Base-by-base conservation (phyloP, 306 rosid species). In the Castanospermum australe region DNA sequence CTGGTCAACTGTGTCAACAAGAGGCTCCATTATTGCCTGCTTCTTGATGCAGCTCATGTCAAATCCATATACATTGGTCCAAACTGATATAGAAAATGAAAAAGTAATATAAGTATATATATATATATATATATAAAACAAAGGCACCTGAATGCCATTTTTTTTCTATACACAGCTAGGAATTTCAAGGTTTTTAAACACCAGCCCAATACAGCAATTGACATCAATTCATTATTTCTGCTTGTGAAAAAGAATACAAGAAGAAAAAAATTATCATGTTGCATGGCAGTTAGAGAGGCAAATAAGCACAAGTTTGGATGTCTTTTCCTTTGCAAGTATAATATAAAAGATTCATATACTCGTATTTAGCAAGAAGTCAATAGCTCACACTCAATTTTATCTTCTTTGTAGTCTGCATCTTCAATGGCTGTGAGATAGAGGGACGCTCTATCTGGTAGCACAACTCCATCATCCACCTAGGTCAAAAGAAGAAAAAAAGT, bases 11-110 rank as follows among this genome's bases (percentile, higher is more conserved):
- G 90, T 91, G 86, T 96, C 99, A 78, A 96, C 98, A 81, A 96
- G 92, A 70, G 99, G 99, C 92, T 96, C 99, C 86, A 84, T 87
- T 86, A 96, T 83, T 47, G 99, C 99, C 85, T 93, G 96, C 85
- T 87, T 93, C 92, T 93, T 96, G 82, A 96, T 96, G 94, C 98
- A 96, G 85, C 94, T 93, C 99, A 96, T 96, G 90, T 93, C 87
- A 73, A 96, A 96, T 60, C 97, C 98, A 83, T 96, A 96, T 14
- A 96, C 99, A 48, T 77, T 89, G 72, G 93, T 93, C 98, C 99
- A 96, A 91, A 95, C 99, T 95, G 84, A 60, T 63, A 57, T 5
- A 60, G 67, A 75, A 74, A 77, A 82, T 67, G 47, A 79, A 63
- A 73, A 84, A 6, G 52, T 42, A 35, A 25, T 33, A 18, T 39